Percentiles rank a stretch among this genome's conserved stretches.
phyloP scores from a whole-genome alignment of 139 green algal genomes.

The Trebouxia sp. region DNA sequence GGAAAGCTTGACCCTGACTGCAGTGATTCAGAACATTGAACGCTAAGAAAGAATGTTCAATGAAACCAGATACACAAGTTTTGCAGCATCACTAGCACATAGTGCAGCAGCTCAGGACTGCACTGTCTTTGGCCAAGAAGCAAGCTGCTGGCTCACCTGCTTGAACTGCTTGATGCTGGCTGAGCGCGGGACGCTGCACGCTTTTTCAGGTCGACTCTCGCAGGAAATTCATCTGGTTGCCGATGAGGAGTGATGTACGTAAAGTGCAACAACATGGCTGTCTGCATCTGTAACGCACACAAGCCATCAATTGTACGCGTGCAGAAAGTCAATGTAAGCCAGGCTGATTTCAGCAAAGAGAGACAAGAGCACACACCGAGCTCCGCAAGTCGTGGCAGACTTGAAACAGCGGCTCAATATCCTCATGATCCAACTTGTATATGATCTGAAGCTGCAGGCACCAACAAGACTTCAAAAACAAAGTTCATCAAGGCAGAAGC shows the following conservation, averaged over 20 bases:
- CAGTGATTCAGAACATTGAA: too few relatives aligned
- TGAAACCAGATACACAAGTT: too few relatives aligned
- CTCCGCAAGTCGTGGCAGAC: constrained; percentile 42
- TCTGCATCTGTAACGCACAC: constrained; percentile 30
- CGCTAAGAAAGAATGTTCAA: too few relatives aligned
- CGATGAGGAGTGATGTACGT: constrained; percentile 43
- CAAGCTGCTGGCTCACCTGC: background rate
- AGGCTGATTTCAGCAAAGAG: too few relatives aligned
- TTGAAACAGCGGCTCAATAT: constrained; percentile 49
- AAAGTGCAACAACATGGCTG: constrained; percentile 48
- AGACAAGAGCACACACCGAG: too few relatives aligned
- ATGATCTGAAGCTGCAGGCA: constrained; percentile 34
- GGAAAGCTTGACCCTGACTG: too few relatives aligned
- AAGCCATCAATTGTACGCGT: background rate
- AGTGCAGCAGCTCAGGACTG: background rate
- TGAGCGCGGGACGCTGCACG: background rate
- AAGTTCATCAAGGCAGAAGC: background rate
- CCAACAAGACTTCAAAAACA: background rate
- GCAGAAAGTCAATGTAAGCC: too few relatives aligned
- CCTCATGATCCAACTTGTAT: constrained; percentile 49
- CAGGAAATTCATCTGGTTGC: background rate
- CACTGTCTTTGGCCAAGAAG: background rate
- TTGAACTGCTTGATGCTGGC: constrained; percentile 17
- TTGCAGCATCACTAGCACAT: too few relatives aligned
- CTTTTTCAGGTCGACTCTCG: constrained; percentile 33